phyloP scores from a whole-genome alignment of 768 basidiomycete species.

The Gloeophyllum trabeum region DNA sequence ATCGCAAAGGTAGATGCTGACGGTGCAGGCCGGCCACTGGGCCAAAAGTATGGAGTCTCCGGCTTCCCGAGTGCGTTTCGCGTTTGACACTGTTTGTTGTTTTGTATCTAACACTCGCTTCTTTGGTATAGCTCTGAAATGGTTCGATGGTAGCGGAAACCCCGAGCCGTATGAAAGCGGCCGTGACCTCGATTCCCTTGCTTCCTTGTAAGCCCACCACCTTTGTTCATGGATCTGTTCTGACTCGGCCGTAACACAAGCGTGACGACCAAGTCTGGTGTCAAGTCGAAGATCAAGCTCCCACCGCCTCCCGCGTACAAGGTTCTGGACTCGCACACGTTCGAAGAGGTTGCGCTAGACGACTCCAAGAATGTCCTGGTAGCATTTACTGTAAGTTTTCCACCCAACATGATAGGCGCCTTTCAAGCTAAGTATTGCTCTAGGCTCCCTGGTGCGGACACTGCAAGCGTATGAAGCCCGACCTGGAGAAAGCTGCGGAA shows the following conservation, averaged over 20 bases:
- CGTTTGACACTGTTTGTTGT: not conserved
- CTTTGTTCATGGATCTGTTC: conserved; percentile 1
- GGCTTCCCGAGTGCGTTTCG: conserved; percentile 69
- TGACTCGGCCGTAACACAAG: conserved; percentile 23
- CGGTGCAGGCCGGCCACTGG: conserved; percentile 69
- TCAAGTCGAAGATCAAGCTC: conserved; percentile 82
- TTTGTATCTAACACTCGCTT: not conserved
- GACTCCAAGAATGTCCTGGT: conserved; percentile 75
- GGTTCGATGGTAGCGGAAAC: conserved; percentile 67
- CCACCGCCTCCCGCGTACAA: conserved; percentile 66
- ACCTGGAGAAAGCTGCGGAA: conserved; percentile 77
- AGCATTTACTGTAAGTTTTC: conserved; percentile 58
- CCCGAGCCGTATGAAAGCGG: conserved; percentile 62
- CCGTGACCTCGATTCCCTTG: conserved; percentile 72
- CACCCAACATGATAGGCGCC: conserved; percentile 1
- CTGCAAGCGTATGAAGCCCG: conserved; percentile 86
- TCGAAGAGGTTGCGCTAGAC: conserved; percentile 66
- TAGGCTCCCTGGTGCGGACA: conserved; percentile 85
- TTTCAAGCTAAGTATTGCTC: no score
- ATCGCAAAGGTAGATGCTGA: conserved; percentile 93
- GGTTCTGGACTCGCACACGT: conserved; percentile 60
- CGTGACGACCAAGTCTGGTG: conserved; percentile 60
- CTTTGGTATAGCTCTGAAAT: conserved; percentile 81
- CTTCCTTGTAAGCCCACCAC: conserved; percentile 47
- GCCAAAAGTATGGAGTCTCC: conserved; percentile 66